A percentile compares a stretch with the other conserved stretches of the same genome.
Evolutionary conservation across 2,329 filamentous ascomycete species (phyloP).

Genomic region (Epichloe coenophiala): DNA sequence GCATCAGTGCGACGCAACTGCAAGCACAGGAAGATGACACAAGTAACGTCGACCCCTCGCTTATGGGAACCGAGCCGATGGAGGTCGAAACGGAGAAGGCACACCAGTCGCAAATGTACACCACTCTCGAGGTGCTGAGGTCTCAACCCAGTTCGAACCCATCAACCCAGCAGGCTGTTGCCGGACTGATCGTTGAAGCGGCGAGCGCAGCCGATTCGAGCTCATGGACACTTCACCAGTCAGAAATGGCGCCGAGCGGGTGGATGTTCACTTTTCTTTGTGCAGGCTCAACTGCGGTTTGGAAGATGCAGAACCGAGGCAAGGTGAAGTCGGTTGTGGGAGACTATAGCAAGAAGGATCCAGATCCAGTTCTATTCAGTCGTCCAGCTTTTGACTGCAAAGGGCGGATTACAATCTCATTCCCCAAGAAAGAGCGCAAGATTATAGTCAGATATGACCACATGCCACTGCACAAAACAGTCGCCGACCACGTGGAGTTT

Average conservation of each 20-base stretch:
- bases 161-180: conserved; percentile 32
- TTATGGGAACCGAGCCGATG: conserved; percentile 16
- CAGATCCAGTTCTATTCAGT: conserved; percentile 29
- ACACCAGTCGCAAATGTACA: conserved; percentile 25
- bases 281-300: conserved; percentile 36
- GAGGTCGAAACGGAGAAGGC: conserved; percentile 5
- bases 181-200: conserved; percentile 31
- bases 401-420: conserved; percentile 35
- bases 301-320: conserved; percentile 34
- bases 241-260: conserved; percentile 31
- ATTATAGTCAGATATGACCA: conserved; percentile 43
- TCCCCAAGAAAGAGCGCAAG: conserved; percentile 31
- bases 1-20: conserved; percentile 22
- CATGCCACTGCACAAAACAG: conserved; percentile 41
- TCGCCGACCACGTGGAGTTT: conserved; percentile 33
- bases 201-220: conserved; percentile 34
- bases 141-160: conserved; percentile 37
- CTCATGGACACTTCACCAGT: conserved; percentile 32
- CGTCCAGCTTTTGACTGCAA: conserved; percentile 48
- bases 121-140: conserved; percentile 30
- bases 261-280: conserved; percentile 43
- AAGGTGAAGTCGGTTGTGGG: conserved; percentile 28
- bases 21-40: conserved; percentile 21
- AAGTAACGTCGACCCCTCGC: conserved; percentile 21
- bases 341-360: conserved; percentile 34